phyloP scores from a whole-genome alignment of 1,284 basidiomycete genomes.

The Ceratobasidium theobromae region DNA sequence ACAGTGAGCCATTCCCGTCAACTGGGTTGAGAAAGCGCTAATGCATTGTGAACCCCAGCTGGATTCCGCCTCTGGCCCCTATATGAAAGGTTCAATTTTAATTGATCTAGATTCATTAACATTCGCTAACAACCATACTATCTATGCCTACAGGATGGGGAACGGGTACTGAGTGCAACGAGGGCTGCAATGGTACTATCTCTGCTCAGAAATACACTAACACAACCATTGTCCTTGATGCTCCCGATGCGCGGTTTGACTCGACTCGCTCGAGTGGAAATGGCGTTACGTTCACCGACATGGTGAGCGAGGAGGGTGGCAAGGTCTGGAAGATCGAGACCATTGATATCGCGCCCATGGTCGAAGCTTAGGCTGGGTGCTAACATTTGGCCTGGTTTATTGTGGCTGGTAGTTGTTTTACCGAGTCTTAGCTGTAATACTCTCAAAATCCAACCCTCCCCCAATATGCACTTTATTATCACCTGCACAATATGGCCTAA shows the following conservation, averaged over 20 bases:
- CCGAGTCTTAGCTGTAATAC: no score
- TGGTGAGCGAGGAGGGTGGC: slow-evolving; percentile 5
- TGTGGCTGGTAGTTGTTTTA: no score
- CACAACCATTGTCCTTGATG: slow-evolving; percentile 13
- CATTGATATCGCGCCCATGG: slow-evolving; percentile 2
- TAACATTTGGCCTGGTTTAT: no score
- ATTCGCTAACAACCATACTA: neutral
- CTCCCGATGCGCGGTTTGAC: slow-evolving; percentile 10
- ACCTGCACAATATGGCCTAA: no score
- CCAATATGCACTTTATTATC: no score
- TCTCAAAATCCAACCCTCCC: no score
- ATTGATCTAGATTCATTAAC: neutral
- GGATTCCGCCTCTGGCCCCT: slow-evolving; percentile 21
- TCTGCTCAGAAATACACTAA: slow-evolving; percentile 24
- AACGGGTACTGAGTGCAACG: slow-evolving; percentile 15
- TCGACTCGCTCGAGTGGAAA: neutral
- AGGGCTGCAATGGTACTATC: slow-evolving; percentile 6
- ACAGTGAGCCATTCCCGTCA: neutral
- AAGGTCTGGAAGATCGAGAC: slow-evolving; percentile 20
- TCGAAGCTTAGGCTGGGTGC: no score
- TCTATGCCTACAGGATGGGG: slow-evolving; percentile 2
- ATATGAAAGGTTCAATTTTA: slow-evolving; percentile 22
- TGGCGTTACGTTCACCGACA: neutral
- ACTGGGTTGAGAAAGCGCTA: neutral
- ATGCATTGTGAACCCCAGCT: neutral